Evolutionary conservation across 495 filamentous ascomycete genomes (phyloP), one percentile per base, ranked within the genome.

Genomic region (Talaromyces liani): DNA sequence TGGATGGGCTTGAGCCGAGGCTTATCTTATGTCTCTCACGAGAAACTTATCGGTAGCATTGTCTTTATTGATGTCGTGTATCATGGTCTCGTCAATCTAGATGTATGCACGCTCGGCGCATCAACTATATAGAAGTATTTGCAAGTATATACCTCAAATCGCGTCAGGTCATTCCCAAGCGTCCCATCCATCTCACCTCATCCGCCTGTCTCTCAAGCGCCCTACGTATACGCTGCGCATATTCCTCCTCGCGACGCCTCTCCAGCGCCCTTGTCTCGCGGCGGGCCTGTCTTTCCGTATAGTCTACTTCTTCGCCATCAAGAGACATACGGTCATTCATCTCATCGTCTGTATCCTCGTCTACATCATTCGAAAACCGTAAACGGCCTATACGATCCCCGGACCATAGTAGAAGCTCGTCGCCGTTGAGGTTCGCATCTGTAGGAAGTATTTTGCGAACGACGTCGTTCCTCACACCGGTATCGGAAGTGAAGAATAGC

Each of bases 141-240:
- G 45, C 45, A 18, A 20, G 18, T 49, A 20, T 49, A 49, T 49
- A 18, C 18, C n/a, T 49, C 18, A 20, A 31, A 36, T 36, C 33
- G 10, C 12, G 9, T 68, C 60, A 72, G 29, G 69, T 72, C 66
- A 88, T 66, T 12, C 89, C 88, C 60, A 92, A 80, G 36, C 87
- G 86, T 61, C 84, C 82, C 70, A 93, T 83, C 74, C 89, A 91
- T 65, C 89, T 79, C 64, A 90, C 89, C 69, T 94, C 92, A 75
- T 92, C 86, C 16, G 91, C 91, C 73, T 95, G 91, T 70, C 81
- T 80, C 75, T 91, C 84, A 63, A 96, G 73, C 10, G 89, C 91
- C 59, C 81, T 77, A 60, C 91, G 82, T 90, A 96, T 92, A 66
- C 75, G 83, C 56, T 82, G 77, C 33, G 76, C 77, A 74, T 93